phyloP scores from a whole-genome alignment of 768 basidiomycete genomes.

The Mycena galopus region DNA sequence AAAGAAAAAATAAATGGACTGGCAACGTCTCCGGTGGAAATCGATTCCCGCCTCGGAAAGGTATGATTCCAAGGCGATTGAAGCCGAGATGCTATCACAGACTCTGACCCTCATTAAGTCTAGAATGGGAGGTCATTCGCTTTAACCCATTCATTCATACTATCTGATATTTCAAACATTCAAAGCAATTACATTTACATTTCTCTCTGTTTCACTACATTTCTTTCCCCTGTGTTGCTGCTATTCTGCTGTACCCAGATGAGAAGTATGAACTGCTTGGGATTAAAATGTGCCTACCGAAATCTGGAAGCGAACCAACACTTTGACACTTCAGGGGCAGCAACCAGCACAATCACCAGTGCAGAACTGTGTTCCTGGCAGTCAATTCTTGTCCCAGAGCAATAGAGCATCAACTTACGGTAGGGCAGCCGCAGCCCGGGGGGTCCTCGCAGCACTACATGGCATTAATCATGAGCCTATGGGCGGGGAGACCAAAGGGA shows the following conservation, averaged over 20 bases:
- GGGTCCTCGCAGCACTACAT: constrained; percentile 20
- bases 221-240: background rate
- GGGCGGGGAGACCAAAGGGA: background rate
- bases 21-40: too few relatives aligned
- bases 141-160: too few relatives aligned
- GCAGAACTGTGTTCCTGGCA: constrained; percentile 3
- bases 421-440: constrained; percentile 16
- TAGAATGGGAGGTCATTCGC: too few relatives aligned
- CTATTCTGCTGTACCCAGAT: background rate
- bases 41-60: too few relatives aligned
- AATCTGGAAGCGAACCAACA: background rate
- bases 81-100: too few relatives aligned
- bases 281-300: background rate
- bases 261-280: background rate
- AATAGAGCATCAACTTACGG: constrained; percentile 1
- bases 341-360: constrained; percentile 14
- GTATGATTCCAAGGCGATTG: too few relatives aligned
- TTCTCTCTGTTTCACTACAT: constrained; percentile 8
- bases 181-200: too few relatives aligned
- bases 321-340: constrained; percentile 8
- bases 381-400: background rate
- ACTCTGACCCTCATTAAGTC: background rate
- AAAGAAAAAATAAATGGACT: too few relatives aligned
- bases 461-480: background rate
- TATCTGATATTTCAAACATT: too few relatives aligned